These are phyloP conservation scores for Magnolia changhungtana DNA, from an alignment of 164 flowering plant species.

Conservation along the genomic window DNA sequence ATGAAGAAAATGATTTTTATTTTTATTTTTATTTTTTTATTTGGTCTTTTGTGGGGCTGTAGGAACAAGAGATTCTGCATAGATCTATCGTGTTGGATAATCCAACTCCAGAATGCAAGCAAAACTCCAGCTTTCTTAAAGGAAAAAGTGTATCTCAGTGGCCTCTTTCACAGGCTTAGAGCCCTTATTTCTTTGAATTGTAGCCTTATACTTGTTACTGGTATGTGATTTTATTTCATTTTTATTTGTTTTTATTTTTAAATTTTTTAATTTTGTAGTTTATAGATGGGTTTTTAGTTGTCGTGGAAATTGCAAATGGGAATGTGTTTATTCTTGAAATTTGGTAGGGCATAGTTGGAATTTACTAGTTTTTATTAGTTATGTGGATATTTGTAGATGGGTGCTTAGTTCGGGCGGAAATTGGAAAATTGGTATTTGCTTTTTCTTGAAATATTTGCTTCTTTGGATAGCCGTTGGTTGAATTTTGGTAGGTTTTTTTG, in stretches of 20 bases:
- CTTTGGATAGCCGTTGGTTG: not conserved
- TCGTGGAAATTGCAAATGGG: not conserved
- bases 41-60: not conserved
- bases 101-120: slow-evolving; percentile 66
- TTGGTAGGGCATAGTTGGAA: not conserved
- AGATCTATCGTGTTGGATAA: slow-evolving; percentile 95
- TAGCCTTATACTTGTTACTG: slow-evolving; percentile 75
- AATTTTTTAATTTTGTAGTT: not conserved
- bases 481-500: too few relatives aligned
- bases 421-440: not conserved
- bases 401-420: too few relatives aligned
- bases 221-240: slow-evolving; percentile 23
- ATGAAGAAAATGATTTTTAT: not conserved
- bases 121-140: slow-evolving; percentile 40
- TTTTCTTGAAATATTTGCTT: not conserved
- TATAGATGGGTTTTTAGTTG: not conserved
- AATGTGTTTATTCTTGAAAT: not conserved
- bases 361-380: not conserved
- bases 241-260: not conserved
- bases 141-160: slow-evolving; percentile 64
- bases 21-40: not conserved
- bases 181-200: slow-evolving; percentile 92
- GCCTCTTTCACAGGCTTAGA: slow-evolving; percentile 88
- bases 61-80: slow-evolving; percentile 94
- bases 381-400: not conserved